Conservation (phyloP, 192 early-diverging fungal genomes). For the Coemansia sp. region DNA sequence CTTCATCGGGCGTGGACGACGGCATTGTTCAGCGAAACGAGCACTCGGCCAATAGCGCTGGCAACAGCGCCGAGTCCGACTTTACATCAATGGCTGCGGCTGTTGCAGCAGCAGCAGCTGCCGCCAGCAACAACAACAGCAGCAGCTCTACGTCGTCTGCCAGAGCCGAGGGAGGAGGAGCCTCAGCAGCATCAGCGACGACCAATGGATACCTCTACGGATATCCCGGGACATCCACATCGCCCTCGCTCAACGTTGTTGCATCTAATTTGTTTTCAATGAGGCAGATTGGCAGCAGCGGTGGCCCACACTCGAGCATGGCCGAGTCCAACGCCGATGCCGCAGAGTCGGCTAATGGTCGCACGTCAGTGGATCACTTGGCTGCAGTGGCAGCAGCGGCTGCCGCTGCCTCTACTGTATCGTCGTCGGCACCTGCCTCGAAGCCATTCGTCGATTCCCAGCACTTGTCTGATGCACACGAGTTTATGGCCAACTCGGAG, state of each 20-base stretch:
- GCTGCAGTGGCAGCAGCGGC: slow-evolving; percentile 18
- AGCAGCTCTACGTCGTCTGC: not conserved
- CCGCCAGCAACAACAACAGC: not conserved
- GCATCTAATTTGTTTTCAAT: slow-evolving; percentile 48
- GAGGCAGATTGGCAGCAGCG: slow-evolving; percentile 15
- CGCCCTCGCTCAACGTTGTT: slow-evolving; percentile 49
- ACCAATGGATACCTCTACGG: slow-evolving; percentile 17
- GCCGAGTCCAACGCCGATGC: not conserved
- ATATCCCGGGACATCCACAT: slow-evolving; percentile 2
- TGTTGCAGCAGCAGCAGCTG: not conserved
- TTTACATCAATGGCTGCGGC: not conserved
- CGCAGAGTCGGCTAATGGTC: not conserved
- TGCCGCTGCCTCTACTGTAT: not conserved
- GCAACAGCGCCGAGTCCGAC: not conserved
- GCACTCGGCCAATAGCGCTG: not conserved
- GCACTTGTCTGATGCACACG: not conserved
- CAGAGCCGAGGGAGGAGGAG: not conserved
- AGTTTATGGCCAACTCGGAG: not conserved
- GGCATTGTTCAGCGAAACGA: not conserved
- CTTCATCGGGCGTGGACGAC: not conserved
- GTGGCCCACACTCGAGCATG: not conserved
- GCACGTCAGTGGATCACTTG: slow-evolving; percentile 6
- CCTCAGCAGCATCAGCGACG: not conserved
- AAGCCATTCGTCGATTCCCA: not conserved
- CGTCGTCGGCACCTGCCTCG: not conserved